phyloP scores from a whole-genome alignment of 1,139 yeast species.

The Blastobotrys malaysiensis region DNA sequence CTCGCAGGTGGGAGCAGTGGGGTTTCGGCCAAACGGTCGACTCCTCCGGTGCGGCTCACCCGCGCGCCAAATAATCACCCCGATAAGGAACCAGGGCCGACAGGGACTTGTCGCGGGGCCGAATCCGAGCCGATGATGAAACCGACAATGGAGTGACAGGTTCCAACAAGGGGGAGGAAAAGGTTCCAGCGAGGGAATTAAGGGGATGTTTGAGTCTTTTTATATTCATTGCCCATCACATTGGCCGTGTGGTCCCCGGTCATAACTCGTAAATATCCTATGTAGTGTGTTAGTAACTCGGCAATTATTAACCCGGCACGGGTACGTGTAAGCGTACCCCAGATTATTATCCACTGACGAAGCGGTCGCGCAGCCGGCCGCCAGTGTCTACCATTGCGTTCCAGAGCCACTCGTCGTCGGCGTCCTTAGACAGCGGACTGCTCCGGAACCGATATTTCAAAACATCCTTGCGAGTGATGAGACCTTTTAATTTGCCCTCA shows the following conservation, averaged over 20 bases:
- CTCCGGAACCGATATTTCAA: conserved; percentile 41
- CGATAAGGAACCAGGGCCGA: not conserved
- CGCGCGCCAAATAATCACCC: not conserved
- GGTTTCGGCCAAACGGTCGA: not conserved
- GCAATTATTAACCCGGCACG: no score
- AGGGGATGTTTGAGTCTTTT: no score
- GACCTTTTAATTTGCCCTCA: conserved; percentile 51
- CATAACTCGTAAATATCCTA: no score
- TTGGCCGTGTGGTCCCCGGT: no score
- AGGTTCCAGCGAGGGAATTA: no score
- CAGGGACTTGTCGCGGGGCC: not conserved
- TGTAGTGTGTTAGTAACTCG: not conserved
- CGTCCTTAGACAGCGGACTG: conserved; percentile 22
- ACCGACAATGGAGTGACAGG: not conserved
- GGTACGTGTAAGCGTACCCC: no score
- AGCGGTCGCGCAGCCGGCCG: not conserved
- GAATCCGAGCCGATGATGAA: not conserved
- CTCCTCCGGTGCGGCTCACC: not conserved
- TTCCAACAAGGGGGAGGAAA: not conserved
- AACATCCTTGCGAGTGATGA: conserved; percentile 64
- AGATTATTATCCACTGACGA: not conserved
- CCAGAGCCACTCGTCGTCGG: conserved; percentile 25
- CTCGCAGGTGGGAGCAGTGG: not conserved
- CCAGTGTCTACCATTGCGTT: conserved; percentile 12
- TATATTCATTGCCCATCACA: no score